Conservation (phyloP, 257 asterid genomes). For the Ligustrum vulgare region DNA sequence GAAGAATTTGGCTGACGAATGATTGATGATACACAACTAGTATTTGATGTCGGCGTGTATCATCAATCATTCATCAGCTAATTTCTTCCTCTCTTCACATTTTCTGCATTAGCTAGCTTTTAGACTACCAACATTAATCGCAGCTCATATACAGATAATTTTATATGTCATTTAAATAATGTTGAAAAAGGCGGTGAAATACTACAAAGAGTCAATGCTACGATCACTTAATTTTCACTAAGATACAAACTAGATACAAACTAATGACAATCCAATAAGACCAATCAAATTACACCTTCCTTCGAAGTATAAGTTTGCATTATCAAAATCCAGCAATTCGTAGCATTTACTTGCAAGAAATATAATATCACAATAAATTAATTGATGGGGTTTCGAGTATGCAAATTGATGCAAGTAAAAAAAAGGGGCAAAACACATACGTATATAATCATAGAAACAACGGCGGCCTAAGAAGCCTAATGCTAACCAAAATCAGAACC, state of each 20-base stretch:
- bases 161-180: neutral
- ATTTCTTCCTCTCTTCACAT: neutral
- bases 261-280: neutral
- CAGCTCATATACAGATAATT: neutral
- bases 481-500: conserved; percentile 35
- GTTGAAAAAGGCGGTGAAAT: neutral
- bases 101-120: neutral
- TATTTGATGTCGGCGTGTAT: neutral
- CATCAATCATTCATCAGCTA: neutral
- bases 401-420: conserved; percentile 22
- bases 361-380: neutral
- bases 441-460: conserved; percentile 9
- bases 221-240: neutral
- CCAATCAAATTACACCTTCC: neutral
- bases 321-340: neutral
- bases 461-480: conserved; percentile 34
- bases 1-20: neutral
- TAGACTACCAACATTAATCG: neutral
- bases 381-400: conserved; percentile 10
- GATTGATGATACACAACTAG: neutral
- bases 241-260: neutral
- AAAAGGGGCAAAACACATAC: neutral
- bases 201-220: neutral
- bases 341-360: neutral
- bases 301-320: neutral